A percentile compares a stretch with the other conserved stretches of the same genome.
These are phyloP conservation scores for Russula foetens DNA, from an alignment of 768 basidiomycete genomes.

Conservation along the genomic window DNA sequence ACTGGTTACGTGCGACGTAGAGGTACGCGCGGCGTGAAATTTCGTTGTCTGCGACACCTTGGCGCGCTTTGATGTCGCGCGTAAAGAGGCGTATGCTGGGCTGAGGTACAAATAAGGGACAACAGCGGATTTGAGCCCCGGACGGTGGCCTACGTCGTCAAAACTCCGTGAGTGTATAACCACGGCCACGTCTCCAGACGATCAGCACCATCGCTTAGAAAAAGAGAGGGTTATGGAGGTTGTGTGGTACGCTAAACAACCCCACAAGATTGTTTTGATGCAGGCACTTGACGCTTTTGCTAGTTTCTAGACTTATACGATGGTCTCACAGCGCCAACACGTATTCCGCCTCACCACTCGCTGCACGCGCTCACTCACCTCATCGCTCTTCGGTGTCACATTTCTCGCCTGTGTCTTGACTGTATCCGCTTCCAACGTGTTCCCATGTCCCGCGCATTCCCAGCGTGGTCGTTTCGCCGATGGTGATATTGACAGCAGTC, in stretches of 20 bases:
- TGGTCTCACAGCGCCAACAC: conserved; percentile 45
- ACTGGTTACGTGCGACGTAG: conserved; percentile 87
- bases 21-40: conserved; percentile 84
- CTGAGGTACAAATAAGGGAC: not conserved
- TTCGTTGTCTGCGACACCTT: conserved; percentile 66
- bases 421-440: conserved; percentile 68
- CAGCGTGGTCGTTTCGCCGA: conserved; percentile 54
- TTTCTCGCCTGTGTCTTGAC: conserved; percentile 73
- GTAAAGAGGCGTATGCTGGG: conserved; percentile 46
- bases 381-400: conserved; percentile 73
- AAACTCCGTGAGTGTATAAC: not conserved
- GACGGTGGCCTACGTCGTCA: not conserved
- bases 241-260: not conserved
- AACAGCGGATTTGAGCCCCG: not conserved
- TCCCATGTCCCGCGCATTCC: conserved; percentile 72
- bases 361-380: conserved; percentile 64
- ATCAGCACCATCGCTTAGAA: not conserved
- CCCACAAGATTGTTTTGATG: no score
- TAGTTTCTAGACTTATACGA: conserved; percentile 20
- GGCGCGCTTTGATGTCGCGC: conserved; percentile 72
- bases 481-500: conserved; percentile 27
- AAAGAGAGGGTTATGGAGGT: not conserved
- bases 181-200: not conserved
- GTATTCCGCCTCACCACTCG: conserved; percentile 43
- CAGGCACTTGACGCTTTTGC: no score